Percentiles rank a stretch among this genome's conserved stretches.
Conservation (phyloP, 2,329 filamentous ascomycete genomes). For the Sarocladium oryzae region DNA sequence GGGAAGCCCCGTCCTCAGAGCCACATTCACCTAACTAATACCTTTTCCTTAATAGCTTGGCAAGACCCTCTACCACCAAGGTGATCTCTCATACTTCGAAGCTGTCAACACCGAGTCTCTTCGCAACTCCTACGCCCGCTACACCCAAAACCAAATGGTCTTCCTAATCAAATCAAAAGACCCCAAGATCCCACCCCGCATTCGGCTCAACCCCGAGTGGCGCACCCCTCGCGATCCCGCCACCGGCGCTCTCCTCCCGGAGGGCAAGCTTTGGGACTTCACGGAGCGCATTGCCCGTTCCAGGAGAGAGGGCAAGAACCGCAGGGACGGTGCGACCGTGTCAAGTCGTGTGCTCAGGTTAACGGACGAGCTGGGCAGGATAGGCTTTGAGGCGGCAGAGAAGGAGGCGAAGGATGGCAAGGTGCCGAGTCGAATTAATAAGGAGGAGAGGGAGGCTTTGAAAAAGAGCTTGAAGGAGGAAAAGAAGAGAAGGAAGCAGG, state of each 20-base stretch:
- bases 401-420: conserved; percentile 31
- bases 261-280: conserved; percentile 84
- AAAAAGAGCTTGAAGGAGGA: conserved; percentile 38
- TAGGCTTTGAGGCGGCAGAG: conserved; percentile 57
- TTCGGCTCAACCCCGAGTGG: conserved; percentile 72
- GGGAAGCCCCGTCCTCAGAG: too few species aligned
- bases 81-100: conserved; percentile 94
- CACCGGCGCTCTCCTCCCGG: conserved; percentile 56
- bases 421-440: conserved; percentile 37
- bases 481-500: conserved; percentile 37
- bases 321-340: conserved; percentile 87
- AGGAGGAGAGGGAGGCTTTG: conserved; percentile 42
- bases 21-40: conserved; percentile 11
- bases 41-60: conserved; percentile 53
- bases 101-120: conserved; percentile 97
- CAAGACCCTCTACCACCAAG: conserved; percentile 96
- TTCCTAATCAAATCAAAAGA: conserved; percentile 65
- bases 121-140: conserved; percentile 84
- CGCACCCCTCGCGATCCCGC: conserved; percentile 56
- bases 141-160: conserved; percentile 86
- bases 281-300: conserved; percentile 79
- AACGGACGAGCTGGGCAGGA: conserved; percentile 64
- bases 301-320: conserved; percentile 88
- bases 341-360: conserved; percentile 72
- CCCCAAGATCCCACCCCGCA: conserved; percentile 50